Percentiles rank a stretch among this genome's conserved stretches.
These are phyloP conservation scores for Kitagawia praeruptora DNA, from an alignment of 129 eudicot genomes.

Conservation along the genomic window DNA sequence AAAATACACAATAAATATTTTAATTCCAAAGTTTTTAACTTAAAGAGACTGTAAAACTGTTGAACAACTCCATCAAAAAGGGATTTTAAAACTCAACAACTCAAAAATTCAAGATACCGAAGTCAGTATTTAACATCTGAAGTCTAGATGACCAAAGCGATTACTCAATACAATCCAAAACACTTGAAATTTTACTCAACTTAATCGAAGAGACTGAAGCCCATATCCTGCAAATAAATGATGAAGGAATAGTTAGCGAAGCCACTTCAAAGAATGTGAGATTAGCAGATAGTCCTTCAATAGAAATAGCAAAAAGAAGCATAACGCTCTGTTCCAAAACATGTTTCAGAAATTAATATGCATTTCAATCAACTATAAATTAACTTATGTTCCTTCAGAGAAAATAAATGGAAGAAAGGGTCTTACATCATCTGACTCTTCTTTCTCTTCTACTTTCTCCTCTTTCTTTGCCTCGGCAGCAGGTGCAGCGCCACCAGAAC, in stretches of 20 bases:
- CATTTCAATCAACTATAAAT: not conserved
- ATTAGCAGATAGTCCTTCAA: not conserved
- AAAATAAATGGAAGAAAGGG: not conserved
- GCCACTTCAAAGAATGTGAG: not conserved
- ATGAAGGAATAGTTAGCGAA: not conserved
- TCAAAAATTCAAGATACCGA: not conserved
- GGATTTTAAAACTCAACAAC: not conserved
- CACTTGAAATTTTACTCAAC: not conserved
- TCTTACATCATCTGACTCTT: conserved; percentile 59
- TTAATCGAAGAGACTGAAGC: conserved; percentile 7
- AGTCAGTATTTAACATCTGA: not conserved
- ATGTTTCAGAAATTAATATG: not conserved
- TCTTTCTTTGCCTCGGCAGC: conserved; percentile 52
- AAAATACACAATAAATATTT: too few species aligned
- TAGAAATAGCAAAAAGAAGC: not conserved
- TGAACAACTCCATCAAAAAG: not conserved
- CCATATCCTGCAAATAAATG: not conserved
- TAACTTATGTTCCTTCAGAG: not conserved
- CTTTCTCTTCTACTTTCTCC: conserved; percentile 60
- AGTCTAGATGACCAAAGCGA: not conserved
- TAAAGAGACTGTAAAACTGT: not conserved
- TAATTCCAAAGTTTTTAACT: too few species aligned
- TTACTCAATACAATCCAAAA: not conserved
- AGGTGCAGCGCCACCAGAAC: conserved; percentile 44
- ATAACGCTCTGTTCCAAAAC: not conserved